Conservation (phyloP, 257 asterid genomes). For the Fraxinus americana region DNA sequence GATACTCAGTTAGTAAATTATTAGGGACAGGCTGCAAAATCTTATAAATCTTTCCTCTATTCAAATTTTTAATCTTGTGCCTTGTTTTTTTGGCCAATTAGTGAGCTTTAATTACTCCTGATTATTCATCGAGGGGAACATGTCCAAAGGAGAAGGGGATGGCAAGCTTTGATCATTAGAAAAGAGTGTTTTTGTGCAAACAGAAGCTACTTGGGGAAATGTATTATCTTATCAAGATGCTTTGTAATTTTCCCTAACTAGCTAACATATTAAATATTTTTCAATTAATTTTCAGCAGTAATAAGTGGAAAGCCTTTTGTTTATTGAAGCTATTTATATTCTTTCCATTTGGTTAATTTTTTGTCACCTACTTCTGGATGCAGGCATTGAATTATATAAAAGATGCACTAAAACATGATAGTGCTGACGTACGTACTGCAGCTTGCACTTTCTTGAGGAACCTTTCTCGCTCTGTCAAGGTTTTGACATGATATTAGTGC, state of each 20-base stretch:
- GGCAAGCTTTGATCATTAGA: background rate
- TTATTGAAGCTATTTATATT: conserved; percentile 15
- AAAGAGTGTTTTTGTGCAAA: background rate
- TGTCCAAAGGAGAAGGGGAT: background rate
- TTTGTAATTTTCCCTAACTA: conserved; percentile 8
- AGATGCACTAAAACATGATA: conserved; percentile 68
- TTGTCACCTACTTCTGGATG: conserved; percentile 29
- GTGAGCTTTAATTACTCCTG: conserved; percentile 4
- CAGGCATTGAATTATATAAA: conserved; percentile 62
- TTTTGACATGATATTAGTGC: conserved; percentile 28
- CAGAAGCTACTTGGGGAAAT: background rate
- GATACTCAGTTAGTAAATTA: background rate
- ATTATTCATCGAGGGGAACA: conserved; percentile 7
- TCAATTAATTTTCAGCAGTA: background rate
- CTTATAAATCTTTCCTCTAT: background rate
- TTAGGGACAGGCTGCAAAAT: conserved; percentile 4
- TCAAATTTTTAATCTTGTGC: background rate
- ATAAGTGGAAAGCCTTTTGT: conserved; percentile 2
- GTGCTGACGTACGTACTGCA: conserved; percentile 81
- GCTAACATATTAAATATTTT: conserved; percentile 5
- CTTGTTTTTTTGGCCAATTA: background rate
- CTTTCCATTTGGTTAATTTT: conserved; percentile 6
- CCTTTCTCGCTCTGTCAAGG: conserved; percentile 91
- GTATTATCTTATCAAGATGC: conserved; percentile 4
- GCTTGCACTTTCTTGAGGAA: conserved; percentile 82